Evolutionary conservation across 345 rosid species (phyloP).

Genomic region (Populus pruinosa): DNA sequence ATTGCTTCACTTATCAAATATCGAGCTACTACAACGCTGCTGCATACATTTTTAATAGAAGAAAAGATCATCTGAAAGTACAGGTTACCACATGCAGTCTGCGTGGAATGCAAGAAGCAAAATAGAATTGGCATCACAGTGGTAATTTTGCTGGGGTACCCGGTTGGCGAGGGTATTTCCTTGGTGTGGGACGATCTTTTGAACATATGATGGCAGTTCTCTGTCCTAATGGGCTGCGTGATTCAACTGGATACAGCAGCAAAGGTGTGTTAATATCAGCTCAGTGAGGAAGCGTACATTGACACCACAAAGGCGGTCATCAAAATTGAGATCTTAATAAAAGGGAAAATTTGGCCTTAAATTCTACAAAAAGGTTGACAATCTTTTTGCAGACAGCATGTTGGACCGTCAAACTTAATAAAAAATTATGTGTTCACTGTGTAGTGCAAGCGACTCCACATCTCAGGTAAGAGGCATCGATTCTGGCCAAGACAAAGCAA

Average conservation of each 20-base stretch:
- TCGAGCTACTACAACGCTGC: neutral
- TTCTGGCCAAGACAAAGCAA: neutral
- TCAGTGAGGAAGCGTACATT: conserved; percentile 11
- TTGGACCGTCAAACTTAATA: neutral
- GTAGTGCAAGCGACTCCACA: neutral
- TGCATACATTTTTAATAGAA: neutral
- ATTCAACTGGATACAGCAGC: conserved; percentile 55
- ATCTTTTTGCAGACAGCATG: neutral
- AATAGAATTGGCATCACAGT: conserved; percentile 28
- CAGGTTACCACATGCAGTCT: neutral
- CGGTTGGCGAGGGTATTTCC: conserved; percentile 73
- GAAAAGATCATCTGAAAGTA: neutral
- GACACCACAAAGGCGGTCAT: neutral
- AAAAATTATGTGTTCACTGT: neutral
- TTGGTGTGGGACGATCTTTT: conserved; percentile 59
- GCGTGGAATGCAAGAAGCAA: conserved; percentile 7
- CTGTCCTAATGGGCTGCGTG: conserved; percentile 78
- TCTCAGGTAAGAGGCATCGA: neutral
- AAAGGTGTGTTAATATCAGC: conserved; percentile 10
- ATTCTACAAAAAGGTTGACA: neutral
- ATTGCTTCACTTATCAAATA: neutral
- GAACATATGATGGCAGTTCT: conserved; percentile 72
- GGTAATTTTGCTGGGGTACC: conserved; percentile 81
- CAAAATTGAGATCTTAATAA: neutral
- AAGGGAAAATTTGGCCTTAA: neutral